Evolutionary conservation across 2,329 filamentous ascomycete species (phyloP).

Genomic region (Calonectria pauciramosa): DNA sequence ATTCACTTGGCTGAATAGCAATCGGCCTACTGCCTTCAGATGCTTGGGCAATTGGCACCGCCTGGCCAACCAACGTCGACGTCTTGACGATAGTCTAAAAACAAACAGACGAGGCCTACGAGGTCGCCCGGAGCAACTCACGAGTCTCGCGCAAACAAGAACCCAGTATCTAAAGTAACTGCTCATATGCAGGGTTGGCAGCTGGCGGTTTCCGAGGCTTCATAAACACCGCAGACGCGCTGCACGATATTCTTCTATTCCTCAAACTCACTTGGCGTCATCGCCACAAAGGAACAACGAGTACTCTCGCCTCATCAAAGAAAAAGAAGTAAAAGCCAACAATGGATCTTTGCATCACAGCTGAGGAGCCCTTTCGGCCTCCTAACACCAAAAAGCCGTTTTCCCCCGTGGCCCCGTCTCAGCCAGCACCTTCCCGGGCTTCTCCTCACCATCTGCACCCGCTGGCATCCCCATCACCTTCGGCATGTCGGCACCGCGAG

Average conservation of each 20-base stretch:
- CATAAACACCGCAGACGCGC: not conserved
- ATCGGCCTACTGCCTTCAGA: too few relatives aligned
- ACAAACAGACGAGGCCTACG: not conserved
- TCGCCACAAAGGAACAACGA: not conserved
- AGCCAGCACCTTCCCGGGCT: not conserved
- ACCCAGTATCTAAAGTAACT: not conserved
- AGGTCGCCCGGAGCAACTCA: not conserved
- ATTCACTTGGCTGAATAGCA: not conserved
- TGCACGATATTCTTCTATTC: not conserved
- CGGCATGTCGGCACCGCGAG: not conserved
- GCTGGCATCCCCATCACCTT: conserved; percentile 9
- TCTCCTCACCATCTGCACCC: conserved; percentile 27
- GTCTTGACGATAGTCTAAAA: too few relatives aligned
- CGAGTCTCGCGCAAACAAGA: too few relatives aligned
- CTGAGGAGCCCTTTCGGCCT: conserved; percentile 43
- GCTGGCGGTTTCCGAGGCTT: not conserved
- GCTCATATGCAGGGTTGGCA: not conserved
- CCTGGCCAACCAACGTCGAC: not conserved
- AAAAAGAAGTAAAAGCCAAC: not conserved
- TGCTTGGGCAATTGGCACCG: not conserved
- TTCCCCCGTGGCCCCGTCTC: conserved; percentile 24
- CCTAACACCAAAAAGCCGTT: conserved; percentile 29
- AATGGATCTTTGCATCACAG: conserved; percentile 47
- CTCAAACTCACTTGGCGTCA: not conserved
- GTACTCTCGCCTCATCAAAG: not conserved